phyloP scores from a whole-genome alignment of 495 filamentous ascomycete genomes.

The Chaetomium fimeti region DNA sequence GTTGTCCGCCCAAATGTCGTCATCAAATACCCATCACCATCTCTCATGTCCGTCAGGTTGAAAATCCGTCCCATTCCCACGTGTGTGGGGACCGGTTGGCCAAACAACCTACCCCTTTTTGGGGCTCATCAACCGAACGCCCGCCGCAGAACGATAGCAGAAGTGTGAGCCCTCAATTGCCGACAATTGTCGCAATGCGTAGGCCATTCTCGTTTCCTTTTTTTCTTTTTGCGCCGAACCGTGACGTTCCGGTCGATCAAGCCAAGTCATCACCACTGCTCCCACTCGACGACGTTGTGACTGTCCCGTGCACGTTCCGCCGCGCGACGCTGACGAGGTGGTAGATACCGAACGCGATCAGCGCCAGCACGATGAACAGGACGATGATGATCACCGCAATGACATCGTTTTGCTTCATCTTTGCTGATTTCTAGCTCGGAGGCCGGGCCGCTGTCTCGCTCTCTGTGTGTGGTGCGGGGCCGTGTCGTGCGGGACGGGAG shows the following conservation, averaged over 20 bases:
- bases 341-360: slow-evolving; percentile 70
- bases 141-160: neutral
- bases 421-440: slow-evolving; percentile 25
- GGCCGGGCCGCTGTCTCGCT: no score
- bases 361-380: slow-evolving; percentile 69
- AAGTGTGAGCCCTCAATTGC: no score
- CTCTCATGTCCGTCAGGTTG: neutral
- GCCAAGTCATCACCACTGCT: slow-evolving; percentile 25
- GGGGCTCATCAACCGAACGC: neutral
- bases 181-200: no score
- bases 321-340: slow-evolving; percentile 52
- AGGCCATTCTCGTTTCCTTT: no score
- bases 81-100: neutral
- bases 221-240: no score
- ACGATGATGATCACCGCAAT: slow-evolving; percentile 82
- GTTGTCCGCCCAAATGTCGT: slow-evolving; percentile 7
- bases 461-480: neutral
- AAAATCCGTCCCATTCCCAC: neutral
- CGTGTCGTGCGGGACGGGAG: neutral
- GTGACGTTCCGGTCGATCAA: neutral
- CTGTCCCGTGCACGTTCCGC: slow-evolving; percentile 38
- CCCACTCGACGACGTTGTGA: slow-evolving; percentile 33
- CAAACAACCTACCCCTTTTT: neutral
- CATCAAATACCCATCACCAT: slow-evolving; percentile 8
- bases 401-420: slow-evolving; percentile 70